Evolutionary conservation across 2,329 filamentous ascomycete species (phyloP), one percentile per base, ranked within the genome.

Genomic region (Aspergillus sp.): DNA sequence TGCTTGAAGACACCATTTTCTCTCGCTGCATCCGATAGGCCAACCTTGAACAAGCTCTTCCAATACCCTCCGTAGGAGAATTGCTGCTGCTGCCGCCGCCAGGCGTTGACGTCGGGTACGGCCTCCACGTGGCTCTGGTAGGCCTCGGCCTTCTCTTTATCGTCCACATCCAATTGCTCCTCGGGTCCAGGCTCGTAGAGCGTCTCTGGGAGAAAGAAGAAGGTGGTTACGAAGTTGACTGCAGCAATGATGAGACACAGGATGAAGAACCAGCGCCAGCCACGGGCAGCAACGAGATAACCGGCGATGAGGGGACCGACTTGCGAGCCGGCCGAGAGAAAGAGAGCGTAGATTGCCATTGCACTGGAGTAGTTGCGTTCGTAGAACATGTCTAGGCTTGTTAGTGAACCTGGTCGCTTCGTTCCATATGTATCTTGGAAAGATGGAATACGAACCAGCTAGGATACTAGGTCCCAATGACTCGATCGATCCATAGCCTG

Each of bases 241-340:
- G 64, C 70, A 13, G 62, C 68, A 11, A 76, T 58, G 39, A 77
- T 76, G 3, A 70, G 59, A 49, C 70, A 72, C 19, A 76, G 66
- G 30, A 72, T 74, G 60, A 75, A 76, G 57, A 73, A 75, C 73
- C 73, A 77, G 11, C 75, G 64, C 75, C 75, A 77, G n/a, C 75
- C 75, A 30, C 64, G 65, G 10, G 68, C 65, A 23, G 67, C 48
- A 11, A 75, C 72, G 2, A 77, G 64, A 47, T 69, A 76, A 2
- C 74, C 74, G 2, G 71, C 71, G 42, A 76, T 74, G 15, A 76
- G 62, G 3, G 75, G 74, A 1, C 73, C 73, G 25, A 76, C 63
- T 57, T 75, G 73, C 2, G 73, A 73, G 1, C 73, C 74, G 23
- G 68, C 71, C 6, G 73, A 71, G 13, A 77, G 66, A 36, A 67